Base-by-base conservation (phyloP, 1,139 yeast species). In the Candida sp. region DNA sequence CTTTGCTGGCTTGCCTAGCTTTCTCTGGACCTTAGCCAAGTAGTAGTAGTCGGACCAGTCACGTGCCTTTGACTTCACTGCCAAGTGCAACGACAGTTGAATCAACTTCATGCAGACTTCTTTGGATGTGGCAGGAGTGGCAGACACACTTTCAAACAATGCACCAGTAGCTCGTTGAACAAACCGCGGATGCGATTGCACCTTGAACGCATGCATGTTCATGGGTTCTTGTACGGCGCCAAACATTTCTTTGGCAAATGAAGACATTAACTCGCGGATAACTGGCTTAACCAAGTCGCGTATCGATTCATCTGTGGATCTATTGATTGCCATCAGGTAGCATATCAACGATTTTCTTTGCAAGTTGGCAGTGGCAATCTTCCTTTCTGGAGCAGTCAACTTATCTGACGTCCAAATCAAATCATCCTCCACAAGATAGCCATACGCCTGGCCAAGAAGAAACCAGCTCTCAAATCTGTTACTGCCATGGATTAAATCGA, bases 391-490 rank as follows among this genome's bases (percentile, higher is more conserved):
- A 0, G 81, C 76, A 35, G 88, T 88, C 37, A 92, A 69, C 59
- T 89, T 89, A 63, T 93, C 98, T 0, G 97, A 87, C 0, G 94
- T 88, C 96, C 97, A 91, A 7, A 91, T 85, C 50, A 94, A 71
- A 57, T 90, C 97, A 66, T 91, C 97, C 57, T 93, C 98, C 0
- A 88, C 96, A 38, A 90, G 72, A 51, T 77, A 85, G 1, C 93
- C 88, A 59, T 83, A 92, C 0, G 96, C 86, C 63, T 88, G 94
- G 0, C 96, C 97, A 22, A 94, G 68, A 1, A 91, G 76, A 46
- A 84, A 74, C 99, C 99, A 96, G 12, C 91, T 84, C 66, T 94
- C 99, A 47, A 88, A 78, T 28, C 98, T 73, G 47, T 80, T 73
- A 2, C 88, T 79, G 3, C 88, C 85, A 63, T 85, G 85, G 2